A percentile compares a stretch with the other conserved stretches of the same genome.
Conservation (phyloP, 2,329 filamentous ascomycete species). For the Bipolaris gigantea region DNA sequence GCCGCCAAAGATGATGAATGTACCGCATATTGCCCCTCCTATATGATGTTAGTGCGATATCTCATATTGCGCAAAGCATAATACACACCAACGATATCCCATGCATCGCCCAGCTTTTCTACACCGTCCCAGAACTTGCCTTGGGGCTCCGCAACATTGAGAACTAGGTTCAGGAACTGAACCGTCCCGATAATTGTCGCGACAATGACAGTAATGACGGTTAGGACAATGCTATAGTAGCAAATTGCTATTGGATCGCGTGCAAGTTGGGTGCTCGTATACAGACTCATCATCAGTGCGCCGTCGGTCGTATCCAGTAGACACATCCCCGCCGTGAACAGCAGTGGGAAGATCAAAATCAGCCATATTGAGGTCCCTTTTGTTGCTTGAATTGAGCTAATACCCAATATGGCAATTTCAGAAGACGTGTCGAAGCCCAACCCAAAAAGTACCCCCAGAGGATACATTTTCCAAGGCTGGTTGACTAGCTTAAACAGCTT, state of each 20-base stretch:
- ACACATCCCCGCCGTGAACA: constrained; percentile 97
- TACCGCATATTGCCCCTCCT: constrained; percentile 76
- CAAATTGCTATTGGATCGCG: constrained; percentile 84
- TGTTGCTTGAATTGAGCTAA: constrained; percentile 82
- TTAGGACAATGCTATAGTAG: constrained; percentile 91
- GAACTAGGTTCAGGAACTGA: constrained; percentile 76
- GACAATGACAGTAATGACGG: constrained; percentile 78
- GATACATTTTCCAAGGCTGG: constrained; percentile 93
- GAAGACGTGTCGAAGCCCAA: constrained; percentile 95
- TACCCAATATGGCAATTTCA: constrained; percentile 88
- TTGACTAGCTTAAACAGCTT: constrained; percentile 74
- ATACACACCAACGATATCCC: constrained; percentile 42
- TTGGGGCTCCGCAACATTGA: constrained; percentile 72
- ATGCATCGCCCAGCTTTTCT: constrained; percentile 50
- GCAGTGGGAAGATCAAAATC: constrained; percentile 84
- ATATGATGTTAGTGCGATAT: constrained; percentile 1
- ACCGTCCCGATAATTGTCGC: constrained; percentile 83
- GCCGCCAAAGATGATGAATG: constrained; percentile 77
- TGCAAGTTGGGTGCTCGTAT: constrained; percentile 77
- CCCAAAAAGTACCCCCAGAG: constrained; percentile 80
- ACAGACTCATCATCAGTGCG: constrained; percentile 91
- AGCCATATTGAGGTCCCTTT: constrained; percentile 90
- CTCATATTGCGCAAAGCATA: constrained; percentile 42
- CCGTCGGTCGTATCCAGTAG: constrained; percentile 90
- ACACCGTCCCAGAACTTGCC: constrained; percentile 93